These are phyloP conservation scores for Aspergillus tanneri DNA, from an alignment of 2,329 filamentous ascomycete species.

Conservation along the genomic window DNA sequence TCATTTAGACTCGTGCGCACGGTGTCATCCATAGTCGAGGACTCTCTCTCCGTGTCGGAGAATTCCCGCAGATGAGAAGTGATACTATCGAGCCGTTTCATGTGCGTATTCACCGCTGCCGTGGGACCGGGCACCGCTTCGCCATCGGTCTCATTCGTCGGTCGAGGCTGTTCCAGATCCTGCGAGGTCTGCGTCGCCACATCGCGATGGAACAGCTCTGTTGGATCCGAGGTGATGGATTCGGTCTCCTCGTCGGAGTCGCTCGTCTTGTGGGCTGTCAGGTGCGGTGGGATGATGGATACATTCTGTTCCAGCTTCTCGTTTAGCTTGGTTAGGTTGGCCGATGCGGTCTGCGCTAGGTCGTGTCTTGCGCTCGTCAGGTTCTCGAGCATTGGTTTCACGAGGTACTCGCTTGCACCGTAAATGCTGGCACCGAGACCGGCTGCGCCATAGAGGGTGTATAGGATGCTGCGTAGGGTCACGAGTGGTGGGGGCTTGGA, in stretches of 20 bases:
- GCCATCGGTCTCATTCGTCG: constrained; percentile 13
- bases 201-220: constrained; percentile 64
- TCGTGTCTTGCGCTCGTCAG: constrained; percentile 59
- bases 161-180: constrained; percentile 15
- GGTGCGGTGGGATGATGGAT: constrained; percentile 51
- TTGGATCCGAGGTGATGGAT: constrained; percentile 57
- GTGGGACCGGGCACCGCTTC: constrained; percentile 20
- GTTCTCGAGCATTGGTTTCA: constrained; percentile 58
- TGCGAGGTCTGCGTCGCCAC: constrained; percentile 62
- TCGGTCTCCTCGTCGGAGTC: constrained; percentile 44
- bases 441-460: constrained; percentile 57
- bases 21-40: constrained; percentile 34
- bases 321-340: constrained; percentile 57
- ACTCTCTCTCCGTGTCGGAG: constrained; percentile 38
- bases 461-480: constrained; percentile 56
- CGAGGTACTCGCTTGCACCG: constrained; percentile 58
- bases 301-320: constrained; percentile 54
- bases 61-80: constrained; percentile 53
- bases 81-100: constrained; percentile 51
- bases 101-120: constrained; percentile 36
- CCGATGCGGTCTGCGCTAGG: constrained; percentile 52
- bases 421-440: constrained; percentile 58
- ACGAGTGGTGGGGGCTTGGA: constrained; percentile 61
- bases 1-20: constrained; percentile 40
- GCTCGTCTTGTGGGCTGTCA: constrained; percentile 26